These are phyloP conservation scores for Podospora pseudoanserina DNA, from an alignment of 495 filamentous ascomycete species.

Conservation along the genomic window DNA sequence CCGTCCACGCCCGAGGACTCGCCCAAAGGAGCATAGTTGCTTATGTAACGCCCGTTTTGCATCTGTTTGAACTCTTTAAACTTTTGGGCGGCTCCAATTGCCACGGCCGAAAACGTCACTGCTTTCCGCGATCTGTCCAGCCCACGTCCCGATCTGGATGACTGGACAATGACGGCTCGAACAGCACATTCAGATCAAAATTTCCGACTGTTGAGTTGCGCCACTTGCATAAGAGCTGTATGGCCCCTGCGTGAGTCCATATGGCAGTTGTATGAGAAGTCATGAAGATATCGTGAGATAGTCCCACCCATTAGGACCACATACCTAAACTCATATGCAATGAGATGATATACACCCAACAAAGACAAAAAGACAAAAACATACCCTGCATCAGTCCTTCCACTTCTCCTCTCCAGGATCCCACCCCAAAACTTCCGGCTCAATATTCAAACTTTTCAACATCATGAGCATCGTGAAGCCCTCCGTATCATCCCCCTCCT, in stretches of 20 bases:
- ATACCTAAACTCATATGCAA: background rate
- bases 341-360: background rate
- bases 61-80: background rate
- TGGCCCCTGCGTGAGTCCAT: background rate
- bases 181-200: background rate
- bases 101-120: background rate
- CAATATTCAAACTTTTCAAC: conserved; percentile 34
- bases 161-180: background rate
- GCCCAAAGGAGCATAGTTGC: background rate
- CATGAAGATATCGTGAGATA: background rate
- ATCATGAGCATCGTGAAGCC: conserved; percentile 34
- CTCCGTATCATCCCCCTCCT: conserved; percentile 20
- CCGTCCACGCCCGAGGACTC: conserved; percentile 19
- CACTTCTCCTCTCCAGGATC: conserved; percentile 31
- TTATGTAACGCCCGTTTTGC: conserved; percentile 7
- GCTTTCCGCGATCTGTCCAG: background rate
- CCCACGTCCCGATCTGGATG: background rate
- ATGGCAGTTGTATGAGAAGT: too few species aligned
- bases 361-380: background rate
- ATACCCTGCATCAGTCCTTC: conserved; percentile 19
- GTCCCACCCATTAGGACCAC: background rate
- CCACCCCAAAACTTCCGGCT: conserved; percentile 27
- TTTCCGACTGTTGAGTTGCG: background rate
- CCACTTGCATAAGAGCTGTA: background rate
- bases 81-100: background rate